These are phyloP conservation scores for Aspergillus calidoustus DNA, from an alignment of 2,329 filamentous ascomycete species.

Conservation along the genomic window DNA sequence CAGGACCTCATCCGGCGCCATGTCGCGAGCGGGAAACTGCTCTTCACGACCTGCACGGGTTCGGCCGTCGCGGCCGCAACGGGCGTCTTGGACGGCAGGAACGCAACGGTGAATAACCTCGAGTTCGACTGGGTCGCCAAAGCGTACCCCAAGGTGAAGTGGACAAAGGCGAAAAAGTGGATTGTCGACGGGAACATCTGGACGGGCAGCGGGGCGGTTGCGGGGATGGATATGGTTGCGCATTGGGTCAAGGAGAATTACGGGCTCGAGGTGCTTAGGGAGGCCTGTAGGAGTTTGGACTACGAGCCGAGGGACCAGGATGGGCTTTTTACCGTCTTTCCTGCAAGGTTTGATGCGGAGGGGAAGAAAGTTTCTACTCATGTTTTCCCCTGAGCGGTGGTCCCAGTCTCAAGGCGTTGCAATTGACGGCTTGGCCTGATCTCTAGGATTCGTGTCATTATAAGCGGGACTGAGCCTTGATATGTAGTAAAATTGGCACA, in stretches of 20 bases:
- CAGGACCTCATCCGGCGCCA: slow-evolving; percentile 4
- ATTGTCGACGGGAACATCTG: slow-evolving; percentile 52
- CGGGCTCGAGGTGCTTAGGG: slow-evolving; percentile 34
- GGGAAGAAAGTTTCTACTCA: slow-evolving; percentile 38
- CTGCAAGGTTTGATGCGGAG: slow-evolving; percentile 33
- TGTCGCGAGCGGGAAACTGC: background rate
- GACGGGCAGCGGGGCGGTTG: slow-evolving; percentile 52
- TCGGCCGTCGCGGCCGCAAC: background rate
- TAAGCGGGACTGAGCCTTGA: too few relatives aligned
- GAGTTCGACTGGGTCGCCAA: slow-evolving; percentile 35
- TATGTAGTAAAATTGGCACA: background rate
- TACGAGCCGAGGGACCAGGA: slow-evolving; percentile 44
- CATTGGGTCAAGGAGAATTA: slow-evolving; percentile 46
- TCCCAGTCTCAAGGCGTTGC: background rate
- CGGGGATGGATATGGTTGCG: slow-evolving; percentile 53
- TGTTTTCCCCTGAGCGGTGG: slow-evolving; percentile 20
- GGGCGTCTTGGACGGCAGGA: slow-evolving; percentile 44
- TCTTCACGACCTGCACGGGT: slow-evolving; percentile 9
- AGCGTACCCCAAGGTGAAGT: slow-evolving; percentile 48
- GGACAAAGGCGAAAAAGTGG: slow-evolving; percentile 51
- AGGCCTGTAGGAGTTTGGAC: slow-evolving; percentile 34
- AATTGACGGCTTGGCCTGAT: too few relatives aligned
- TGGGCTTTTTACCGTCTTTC: slow-evolving; percentile 33
- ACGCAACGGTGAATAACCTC: slow-evolving; percentile 50
- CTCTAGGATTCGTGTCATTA: too few relatives aligned